Conservation (phyloP, 1,284 basidiomycete genomes). For the Malassezia brasiliensis region DNA sequence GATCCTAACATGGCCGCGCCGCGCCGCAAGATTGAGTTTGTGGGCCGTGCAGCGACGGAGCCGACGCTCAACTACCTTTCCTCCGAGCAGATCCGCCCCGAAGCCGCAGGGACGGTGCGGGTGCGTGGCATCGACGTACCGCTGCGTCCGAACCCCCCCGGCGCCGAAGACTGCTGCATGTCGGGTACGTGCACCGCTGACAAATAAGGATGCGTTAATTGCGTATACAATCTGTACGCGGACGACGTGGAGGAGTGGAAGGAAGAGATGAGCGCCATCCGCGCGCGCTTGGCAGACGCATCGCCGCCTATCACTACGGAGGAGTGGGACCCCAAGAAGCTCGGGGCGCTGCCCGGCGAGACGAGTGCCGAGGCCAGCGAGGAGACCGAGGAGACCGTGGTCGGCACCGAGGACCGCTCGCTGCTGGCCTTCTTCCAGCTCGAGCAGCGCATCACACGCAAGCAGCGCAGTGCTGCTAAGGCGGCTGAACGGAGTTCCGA, state of each 20-base stretch:
- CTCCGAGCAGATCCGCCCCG: not conserved
- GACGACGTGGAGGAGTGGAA: conserved; percentile 64
- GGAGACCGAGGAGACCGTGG: conserved; percentile 19
- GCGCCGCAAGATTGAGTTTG: conserved; percentile 1
- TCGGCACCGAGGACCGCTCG: conserved; percentile 31
- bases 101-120: conserved; percentile 7
- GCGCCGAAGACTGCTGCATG: conserved; percentile 42
- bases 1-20: conserved; percentile 57
- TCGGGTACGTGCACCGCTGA: conserved; percentile 42
- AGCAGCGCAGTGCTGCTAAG: not conserved
- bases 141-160: conserved; percentile 35
- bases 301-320: conserved; percentile 53
- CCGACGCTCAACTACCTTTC: conserved; percentile 8
- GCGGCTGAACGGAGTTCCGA: not conserved
- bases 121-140: conserved; percentile 31
- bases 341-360: conserved; percentile 21
- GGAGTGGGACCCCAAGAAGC: conserved; percentile 59
- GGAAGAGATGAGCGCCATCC: conserved; percentile 55
- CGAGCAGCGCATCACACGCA: conserved; percentile 30
- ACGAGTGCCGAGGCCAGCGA: not conserved
- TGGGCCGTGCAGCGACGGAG: conserved; percentile 48
- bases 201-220: conserved; percentile 79
- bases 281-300: conserved; percentile 52
- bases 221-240: conserved; percentile 76
- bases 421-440: conserved; percentile 42